Evolutionary conservation across 495 filamentous ascomycete genomes (phyloP).

Genomic region (Neurospora cerealis): DNA sequence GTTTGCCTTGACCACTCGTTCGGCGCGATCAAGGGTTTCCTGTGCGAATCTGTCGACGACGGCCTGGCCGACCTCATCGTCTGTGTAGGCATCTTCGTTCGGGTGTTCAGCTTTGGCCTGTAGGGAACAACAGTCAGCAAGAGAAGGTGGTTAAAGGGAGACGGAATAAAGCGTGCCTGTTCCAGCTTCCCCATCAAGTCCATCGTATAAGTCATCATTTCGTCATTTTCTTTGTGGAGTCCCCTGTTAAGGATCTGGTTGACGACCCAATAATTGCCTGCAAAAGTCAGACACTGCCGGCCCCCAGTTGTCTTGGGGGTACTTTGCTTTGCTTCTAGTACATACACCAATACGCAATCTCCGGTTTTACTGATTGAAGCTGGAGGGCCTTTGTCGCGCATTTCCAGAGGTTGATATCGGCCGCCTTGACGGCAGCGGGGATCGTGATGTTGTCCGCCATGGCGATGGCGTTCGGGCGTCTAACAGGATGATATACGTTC

Average conservation of each 20-base stretch:
- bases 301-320: neutral
- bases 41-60: conserved; percentile 91
- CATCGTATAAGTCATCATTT: conserved; percentile 67
- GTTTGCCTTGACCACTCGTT: conserved; percentile 69
- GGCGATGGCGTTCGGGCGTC: neutral
- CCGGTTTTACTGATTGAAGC: conserved; percentile 72
- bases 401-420: conserved; percentile 58
- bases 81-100: conserved; percentile 55
- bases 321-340: conserved; percentile 5
- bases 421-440: conserved; percentile 62
- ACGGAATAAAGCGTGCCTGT: conserved; percentile 38
- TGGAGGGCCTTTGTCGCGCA: conserved; percentile 77
- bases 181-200: conserved; percentile 88
- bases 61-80: conserved; percentile 76
- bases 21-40: conserved; percentile 76
- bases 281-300: conserved; percentile 4
- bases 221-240: conserved; percentile 66
- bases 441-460: conserved; percentile 58
- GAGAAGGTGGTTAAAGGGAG: neutral
- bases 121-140: neutral
- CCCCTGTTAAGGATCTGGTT: conserved; percentile 77
- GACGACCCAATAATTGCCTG: conserved; percentile 87
- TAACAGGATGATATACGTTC: neutral
- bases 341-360: conserved; percentile 92
- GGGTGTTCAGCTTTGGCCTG: conserved; percentile 55